These are phyloP conservation scores for Fusarium duplospermum DNA, from an alignment of 2,329 filamentous ascomycete genomes.

Conservation along the genomic window DNA sequence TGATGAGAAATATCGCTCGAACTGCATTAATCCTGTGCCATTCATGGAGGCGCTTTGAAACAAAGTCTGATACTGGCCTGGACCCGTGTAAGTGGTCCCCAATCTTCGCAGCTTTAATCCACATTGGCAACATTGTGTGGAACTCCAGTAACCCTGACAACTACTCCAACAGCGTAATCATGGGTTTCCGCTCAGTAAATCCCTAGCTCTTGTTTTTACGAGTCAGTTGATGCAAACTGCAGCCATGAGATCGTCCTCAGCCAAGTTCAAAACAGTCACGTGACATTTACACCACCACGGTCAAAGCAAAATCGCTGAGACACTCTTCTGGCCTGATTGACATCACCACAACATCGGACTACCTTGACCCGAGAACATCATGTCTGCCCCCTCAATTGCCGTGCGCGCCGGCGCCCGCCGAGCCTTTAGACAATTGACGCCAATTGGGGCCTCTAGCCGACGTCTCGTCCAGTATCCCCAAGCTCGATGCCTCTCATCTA, in stretches of 20 bases:
- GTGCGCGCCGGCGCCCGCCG: constrained; percentile 29
- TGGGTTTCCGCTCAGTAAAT: background rate
- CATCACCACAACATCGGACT: background rate
- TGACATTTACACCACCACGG: background rate
- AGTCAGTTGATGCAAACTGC: background rate
- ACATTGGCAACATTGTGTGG: background rate
- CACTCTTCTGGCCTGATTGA: background rate
- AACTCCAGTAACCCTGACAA: fast-evolving
- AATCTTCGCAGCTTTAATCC: background rate
- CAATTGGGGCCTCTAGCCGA: background rate
- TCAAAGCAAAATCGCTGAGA: background rate
- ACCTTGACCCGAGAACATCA: constrained; percentile 16
- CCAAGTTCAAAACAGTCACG: background rate
- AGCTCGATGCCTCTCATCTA: background rate
- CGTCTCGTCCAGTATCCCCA: background rate
- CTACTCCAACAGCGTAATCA: background rate
- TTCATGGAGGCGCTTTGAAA: background rate
- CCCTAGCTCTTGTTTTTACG: background rate
- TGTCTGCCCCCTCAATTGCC: constrained; percentile 25
- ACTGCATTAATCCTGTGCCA: too few relatives aligned
- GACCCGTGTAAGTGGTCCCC: background rate
- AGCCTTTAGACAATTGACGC: background rate
- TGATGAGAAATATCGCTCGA: fast-evolving
- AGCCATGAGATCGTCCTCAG: background rate
- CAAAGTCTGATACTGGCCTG: background rate